Base-by-base conservation (phyloP, 2,329 filamentous ascomycete species). In the Colletotrichum siamense region DNA sequence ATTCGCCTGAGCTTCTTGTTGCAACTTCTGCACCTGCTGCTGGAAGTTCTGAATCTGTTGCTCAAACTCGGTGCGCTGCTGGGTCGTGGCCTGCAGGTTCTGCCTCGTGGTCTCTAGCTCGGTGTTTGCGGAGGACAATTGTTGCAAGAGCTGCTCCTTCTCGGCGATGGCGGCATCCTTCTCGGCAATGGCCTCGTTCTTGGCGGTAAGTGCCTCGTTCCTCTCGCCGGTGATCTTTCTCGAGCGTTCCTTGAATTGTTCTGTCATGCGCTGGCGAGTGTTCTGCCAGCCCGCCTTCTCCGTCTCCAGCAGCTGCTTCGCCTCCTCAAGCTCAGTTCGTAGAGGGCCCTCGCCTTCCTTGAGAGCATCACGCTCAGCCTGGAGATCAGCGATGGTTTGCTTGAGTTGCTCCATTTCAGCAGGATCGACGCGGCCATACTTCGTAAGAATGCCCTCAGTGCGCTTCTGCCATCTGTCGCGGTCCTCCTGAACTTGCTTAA, bases 391-490 rank as follows among this genome's bases (percentile, higher is more conserved):
- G 69, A 98, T 91, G 75, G 93, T 93, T 82, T 94, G 92, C 87
- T 97, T 98, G 74, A 99, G 90, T 76, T 94, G 93, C 80, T 99
- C 96, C 82, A 98, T 91, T 82, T 99, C 96, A 5, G 95, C 95
- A 59, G 97, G 96, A 82, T 99, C 97, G 69, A 98, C 95, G 72
- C 96, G 95, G 79, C 98, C 96, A 82, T 99, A 98, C 83, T 98
- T 98, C 79, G 95, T 96, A 67, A 99, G 91, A 77, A 99, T 98
- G 80, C 98, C 95, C 82, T 99, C 96, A 2, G 96, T 98, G 28
- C 97, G 94, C 88, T 98, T 96, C 85, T 98, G 96, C 95, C 96
- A 98, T 74, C 95, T 92, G 82, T 99, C 96, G 18, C 97, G 94
- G 82, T 99, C 96, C 81, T 97, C 94, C 79, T 98, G 94, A 12